Evolutionary conservation across 345 rosid genomes (phyloP), one percentile per base, ranked within the genome.

Genomic region (Salix exigua): DNA sequence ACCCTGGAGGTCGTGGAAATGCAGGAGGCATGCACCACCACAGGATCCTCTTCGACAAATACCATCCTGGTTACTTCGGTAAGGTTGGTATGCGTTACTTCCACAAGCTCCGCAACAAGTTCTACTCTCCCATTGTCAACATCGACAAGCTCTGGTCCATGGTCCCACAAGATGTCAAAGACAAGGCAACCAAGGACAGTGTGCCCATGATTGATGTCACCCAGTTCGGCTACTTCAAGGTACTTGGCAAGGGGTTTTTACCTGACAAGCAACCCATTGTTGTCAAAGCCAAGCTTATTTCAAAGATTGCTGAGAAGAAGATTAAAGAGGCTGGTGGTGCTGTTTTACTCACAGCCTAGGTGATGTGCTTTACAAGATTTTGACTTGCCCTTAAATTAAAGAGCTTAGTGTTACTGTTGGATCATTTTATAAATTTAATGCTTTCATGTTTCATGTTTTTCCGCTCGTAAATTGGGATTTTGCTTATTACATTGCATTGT

Each of bases 11-110:
- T 62, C 78, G 82, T 2, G 82, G 82, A 35, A 80, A 80, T 48
- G 79, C 82, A 28, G 82, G 82, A 74, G 82, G 79, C 25, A 75
- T 75, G 82, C 78, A 75, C 76, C 79, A 75, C 83, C 79, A 80
- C 83, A 21, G 83, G 58, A 81, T 81, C 38, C 80, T 81, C 38
- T 81, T 81, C 71, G 80, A 81, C 83, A 81, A 81, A 66, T 81
- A 81, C 71, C 84, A 81, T 64, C 84, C 84, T 1, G 84, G 84
- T 11, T 81, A 73, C 23, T 81, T 81, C n/a, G 84, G 84, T 2
- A 81, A 81, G 55, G 80, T 81, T 1, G 82, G 79, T 38, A 80
- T 80, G 82, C 78, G 82, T 4, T 80, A 75, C 48, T 80, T 80
- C 79, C 82, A 80, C 72, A 80, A 71, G 75, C 79, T 80, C 14